These are phyloP conservation scores for Haematococcus sp. DNA, from an alignment of 139 green algal species.

Conservation along the genomic window DNA sequence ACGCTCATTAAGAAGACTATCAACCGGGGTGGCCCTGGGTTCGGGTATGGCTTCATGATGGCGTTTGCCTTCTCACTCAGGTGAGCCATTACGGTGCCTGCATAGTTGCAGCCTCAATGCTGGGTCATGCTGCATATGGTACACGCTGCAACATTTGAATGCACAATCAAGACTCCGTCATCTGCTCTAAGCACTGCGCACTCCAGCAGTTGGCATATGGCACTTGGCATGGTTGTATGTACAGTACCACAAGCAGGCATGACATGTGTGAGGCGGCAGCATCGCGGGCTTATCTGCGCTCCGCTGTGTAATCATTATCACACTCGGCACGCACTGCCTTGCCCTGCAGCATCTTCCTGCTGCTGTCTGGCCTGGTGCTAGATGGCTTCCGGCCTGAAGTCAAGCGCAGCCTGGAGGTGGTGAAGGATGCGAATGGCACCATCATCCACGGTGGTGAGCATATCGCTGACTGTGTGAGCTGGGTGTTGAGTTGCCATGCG, in stretches of 20 bases:
- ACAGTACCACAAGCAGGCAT: too few relatives aligned
- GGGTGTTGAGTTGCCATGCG: too few relatives aligned
- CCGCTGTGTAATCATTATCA: too few relatives aligned
- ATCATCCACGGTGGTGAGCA: neutral
- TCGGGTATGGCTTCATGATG: constrained; percentile 56
- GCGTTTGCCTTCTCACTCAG: constrained; percentile 49
- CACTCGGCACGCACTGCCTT: constrained; percentile 41
- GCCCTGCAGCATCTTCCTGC: constrained; percentile 15
- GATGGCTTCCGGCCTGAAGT: constrained; percentile 23
- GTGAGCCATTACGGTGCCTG: constrained; percentile 23
- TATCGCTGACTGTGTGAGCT: too few relatives aligned
- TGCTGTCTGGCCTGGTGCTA: constrained; percentile 31
- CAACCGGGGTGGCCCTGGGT: constrained; percentile 45
- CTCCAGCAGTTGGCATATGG: too few relatives aligned
- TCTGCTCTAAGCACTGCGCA: too few relatives aligned
- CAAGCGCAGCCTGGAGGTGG: neutral
- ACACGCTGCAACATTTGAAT: neutral
- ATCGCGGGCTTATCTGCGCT: too few relatives aligned
- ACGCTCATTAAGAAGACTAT: constrained; percentile 41
- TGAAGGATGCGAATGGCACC: neutral
- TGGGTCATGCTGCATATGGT: constrained; percentile 34
- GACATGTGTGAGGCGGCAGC: too few relatives aligned
- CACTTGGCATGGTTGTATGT: too few relatives aligned
- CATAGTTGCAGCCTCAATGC: neutral
- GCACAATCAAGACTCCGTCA: neutral